Evolutionary conservation across 768 basidiomycete genomes (phyloP), one percentile per base, ranked within the genome.

Genomic region (Lactarius sanguifluus): DNA sequence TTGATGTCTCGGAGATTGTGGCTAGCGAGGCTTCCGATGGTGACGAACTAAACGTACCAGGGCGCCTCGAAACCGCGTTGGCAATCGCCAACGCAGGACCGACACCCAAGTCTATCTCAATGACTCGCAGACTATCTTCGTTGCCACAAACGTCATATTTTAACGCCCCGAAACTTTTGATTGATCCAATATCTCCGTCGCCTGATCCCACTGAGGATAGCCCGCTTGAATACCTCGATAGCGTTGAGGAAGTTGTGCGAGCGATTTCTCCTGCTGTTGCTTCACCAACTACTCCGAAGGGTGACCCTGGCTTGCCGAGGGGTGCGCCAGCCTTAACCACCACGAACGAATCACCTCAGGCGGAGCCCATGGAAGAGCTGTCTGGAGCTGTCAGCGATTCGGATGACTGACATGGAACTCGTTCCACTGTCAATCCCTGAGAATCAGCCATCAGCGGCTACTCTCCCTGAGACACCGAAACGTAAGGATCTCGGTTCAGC

Each of bases 61-160:
- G 81, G 25, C 81, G 86, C 23, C 76, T 91, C n/a, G 86, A 87
- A 70, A 88, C 88, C 1, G 86, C 83, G 1, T 75, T 91, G 34
- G 82, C 88, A 12, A 85, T 91, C 52, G 90, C 85, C 20, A 86
- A 86, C 61, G 81, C 87, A 9, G 81, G 81, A 6, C 79, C 80
- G 16, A 74, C 76, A 12, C 75, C 70, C 56, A 72, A 69, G 67
- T 41, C 71, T 25, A 57, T 64, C 66, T 61, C 64, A 15, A 52
- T 71, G 65, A 13, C 64, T 2, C 57, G 28, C 47, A 59, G 69
- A 28, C 13, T 47, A 28, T 23, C 43, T 16, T 23, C 64, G 32
- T 40, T 67, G n/a, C 66, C 65, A 30, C 70, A 69, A 56, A 23
- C 69, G 30, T 73, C 76, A 16, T 64, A 68, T 13, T 83, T 83